Base-by-base conservation (phyloP, 1,284 basidiomycete genomes). In the Puccinia triticina region DNA sequence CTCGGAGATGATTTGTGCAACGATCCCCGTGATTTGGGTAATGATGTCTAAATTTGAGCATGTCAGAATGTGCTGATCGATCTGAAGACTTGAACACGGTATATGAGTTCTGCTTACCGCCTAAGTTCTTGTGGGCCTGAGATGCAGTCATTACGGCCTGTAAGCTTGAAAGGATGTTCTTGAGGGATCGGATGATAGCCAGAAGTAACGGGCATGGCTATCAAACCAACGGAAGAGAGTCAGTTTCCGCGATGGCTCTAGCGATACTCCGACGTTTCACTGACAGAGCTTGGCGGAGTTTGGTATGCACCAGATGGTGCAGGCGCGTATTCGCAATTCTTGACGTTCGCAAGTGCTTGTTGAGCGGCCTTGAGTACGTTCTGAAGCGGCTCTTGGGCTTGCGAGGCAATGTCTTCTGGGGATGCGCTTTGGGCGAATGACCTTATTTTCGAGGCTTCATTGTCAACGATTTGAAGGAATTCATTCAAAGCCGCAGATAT, bases 1-100 rank as follows among this genome's bases (percentile, higher is more conserved):
- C 21, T 48, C 69, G 26, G 69, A 72, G 7, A 72, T 48, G 69
- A 72, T 72, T 72, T 72, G 69, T 21, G 69, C 43, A 26, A 72
- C 29, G 4, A 43, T 43, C 18, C 69, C 69, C 18, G 46, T 72
- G 29, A 72, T 72, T 37, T 72, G 46, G 14, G 69, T 53, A 0
- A 72, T 50, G 3, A 72, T 53, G 18, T 50, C 69, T 72, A 32
- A 5, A n/a, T 29, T 72, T 26, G 16, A 53, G 16, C n/a, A 23
- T 32, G 23, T n/a, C 43, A 23, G 16, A 32, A 46, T 16, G 14
- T 26, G 10, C 14, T 43, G 11, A 26, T 26, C 10, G 43, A 48
- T n/a, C 67, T 71, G n/a, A 12, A 40, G 23, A 46, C n/a, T 71
- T 1, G 14, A 29, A 53, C 14, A 4, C 1, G 14, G 1, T 16